Percentiles rank a stretch among this genome's conserved stretches.
Conservation (phyloP, 305 asterid genomes). For the Rubia peregrina region DNA sequence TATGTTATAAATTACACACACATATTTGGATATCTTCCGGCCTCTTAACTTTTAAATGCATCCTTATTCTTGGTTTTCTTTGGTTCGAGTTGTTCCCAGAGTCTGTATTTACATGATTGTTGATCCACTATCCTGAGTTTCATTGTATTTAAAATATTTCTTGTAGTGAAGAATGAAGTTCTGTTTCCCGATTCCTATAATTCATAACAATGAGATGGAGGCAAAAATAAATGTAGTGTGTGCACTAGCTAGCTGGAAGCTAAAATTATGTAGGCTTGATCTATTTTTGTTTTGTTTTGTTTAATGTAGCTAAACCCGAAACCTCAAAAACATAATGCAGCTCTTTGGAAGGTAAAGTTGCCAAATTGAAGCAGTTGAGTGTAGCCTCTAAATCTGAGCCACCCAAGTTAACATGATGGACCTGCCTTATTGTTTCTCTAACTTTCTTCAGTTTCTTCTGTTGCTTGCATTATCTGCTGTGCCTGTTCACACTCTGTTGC, state of each 20-base stretch:
- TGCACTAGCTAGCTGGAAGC: background rate
- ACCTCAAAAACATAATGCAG: background rate
- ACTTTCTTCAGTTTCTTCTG: background rate
- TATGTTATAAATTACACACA: background rate
- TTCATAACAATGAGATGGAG: background rate
- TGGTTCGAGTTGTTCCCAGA: background rate
- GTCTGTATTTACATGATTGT: background rate
- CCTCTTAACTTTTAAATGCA: background rate
- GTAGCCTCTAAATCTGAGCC: background rate
- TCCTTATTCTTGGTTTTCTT: slow-evolving; percentile 1
- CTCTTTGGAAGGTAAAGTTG: background rate
- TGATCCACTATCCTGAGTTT: background rate
- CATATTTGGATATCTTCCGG: slow-evolving; percentile 6
- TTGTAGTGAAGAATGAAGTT: background rate
- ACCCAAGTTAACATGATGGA: background rate
- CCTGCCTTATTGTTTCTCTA: background rate
- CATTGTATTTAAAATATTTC: background rate
- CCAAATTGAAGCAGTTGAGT: background rate
- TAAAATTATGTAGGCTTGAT: background rate
- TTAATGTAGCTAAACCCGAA: background rate
- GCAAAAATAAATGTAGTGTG: background rate
- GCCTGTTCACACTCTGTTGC: background rate
- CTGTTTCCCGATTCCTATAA: background rate
- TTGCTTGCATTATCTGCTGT: background rate
- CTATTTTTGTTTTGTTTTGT: background rate